Percentiles rank a stretch among this genome's conserved stretches.
Evolutionary conservation across 495 filamentous ascomycete genomes (phyloP).

Genomic region (Podospora comata): DNA sequence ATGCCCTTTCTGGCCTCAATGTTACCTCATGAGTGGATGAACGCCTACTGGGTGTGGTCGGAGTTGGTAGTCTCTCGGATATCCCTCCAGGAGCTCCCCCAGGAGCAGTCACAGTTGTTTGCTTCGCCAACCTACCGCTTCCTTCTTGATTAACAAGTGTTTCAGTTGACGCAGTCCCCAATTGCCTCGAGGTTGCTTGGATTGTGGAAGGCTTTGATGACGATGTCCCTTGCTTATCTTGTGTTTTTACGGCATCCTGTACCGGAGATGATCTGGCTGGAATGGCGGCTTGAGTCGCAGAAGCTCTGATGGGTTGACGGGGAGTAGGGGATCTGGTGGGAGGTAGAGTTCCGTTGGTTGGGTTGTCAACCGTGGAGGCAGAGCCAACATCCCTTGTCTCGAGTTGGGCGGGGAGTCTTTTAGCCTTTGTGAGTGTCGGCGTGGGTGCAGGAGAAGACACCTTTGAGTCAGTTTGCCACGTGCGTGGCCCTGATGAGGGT

Average conservation of each 20-base stretch:
- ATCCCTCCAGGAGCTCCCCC: not conserved
- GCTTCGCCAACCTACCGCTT: not conserved
- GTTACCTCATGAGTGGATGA: not conserved
- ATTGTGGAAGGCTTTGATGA: not conserved
- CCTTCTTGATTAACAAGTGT: not conserved
- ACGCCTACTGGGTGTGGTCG: not conserved
- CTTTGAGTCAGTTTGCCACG: not conserved
- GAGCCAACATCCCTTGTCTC: not conserved
- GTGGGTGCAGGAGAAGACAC: not conserved
- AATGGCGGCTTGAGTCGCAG: not conserved
- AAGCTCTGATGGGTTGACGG: not conserved
- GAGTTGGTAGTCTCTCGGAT: not conserved
- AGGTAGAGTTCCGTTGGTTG: not conserved
- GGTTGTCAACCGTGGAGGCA: not conserved
- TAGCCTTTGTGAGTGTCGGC: not conserved
- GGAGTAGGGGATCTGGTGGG: not conserved
- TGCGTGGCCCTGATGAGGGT: not conserved
- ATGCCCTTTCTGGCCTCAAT: not conserved
- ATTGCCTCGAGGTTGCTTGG: not conserved
- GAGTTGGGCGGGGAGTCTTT: not conserved
- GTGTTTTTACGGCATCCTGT: not conserved
- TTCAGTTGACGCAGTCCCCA: not conserved
- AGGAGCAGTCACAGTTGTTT: not conserved
- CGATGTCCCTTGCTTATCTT: not conserved
- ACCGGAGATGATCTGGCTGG: not conserved